Conservation (phyloP, 352 stramenopile species). For the Phytophthora boehmeriae region DNA sequence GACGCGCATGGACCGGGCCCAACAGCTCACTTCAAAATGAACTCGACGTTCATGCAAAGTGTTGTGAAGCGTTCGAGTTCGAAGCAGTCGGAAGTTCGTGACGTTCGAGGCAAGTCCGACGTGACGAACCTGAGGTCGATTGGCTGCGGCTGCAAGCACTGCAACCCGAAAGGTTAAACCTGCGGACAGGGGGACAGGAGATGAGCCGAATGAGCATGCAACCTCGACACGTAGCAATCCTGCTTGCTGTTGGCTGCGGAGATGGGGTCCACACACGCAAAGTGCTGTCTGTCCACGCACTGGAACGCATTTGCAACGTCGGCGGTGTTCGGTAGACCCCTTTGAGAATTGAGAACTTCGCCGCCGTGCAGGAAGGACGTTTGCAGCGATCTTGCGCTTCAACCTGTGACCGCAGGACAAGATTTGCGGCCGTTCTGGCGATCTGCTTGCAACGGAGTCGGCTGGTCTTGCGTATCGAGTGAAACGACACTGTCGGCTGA, state of each 20-base stretch:
- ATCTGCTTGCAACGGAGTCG: slow-evolving; percentile 8
- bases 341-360: not conserved
- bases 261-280: not conserved
- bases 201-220: slow-evolving; percentile 37
- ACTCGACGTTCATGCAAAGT: no score
- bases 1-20: not conserved
- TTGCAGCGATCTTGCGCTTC: slow-evolving; percentile 32
- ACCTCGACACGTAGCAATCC: slow-evolving; percentile 7
- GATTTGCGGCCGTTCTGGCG: slow-evolving; percentile 1
- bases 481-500: slow-evolving; percentile 12
- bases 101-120: not conserved
- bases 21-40: slow-evolving; percentile 17
- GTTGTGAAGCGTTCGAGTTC: no score
- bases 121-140: not conserved
- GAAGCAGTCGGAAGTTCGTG: not conserved
- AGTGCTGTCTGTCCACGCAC: slow-evolving; percentile 4
- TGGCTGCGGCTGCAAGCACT: not conserved
- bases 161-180: not conserved
- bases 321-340: not conserved
- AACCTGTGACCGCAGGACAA: slow-evolving; percentile 34
- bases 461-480: slow-evolving; percentile 28
- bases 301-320: not conserved
- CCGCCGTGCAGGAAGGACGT: no score
- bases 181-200: slow-evolving; percentile 6
- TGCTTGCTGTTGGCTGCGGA: slow-evolving; percentile 2